Percentiles rank a stretch among this genome's conserved stretches.
Conservation (phyloP, 2,329 filamentous ascomycete species). For the Aurifilum marmelostoma region DNA sequence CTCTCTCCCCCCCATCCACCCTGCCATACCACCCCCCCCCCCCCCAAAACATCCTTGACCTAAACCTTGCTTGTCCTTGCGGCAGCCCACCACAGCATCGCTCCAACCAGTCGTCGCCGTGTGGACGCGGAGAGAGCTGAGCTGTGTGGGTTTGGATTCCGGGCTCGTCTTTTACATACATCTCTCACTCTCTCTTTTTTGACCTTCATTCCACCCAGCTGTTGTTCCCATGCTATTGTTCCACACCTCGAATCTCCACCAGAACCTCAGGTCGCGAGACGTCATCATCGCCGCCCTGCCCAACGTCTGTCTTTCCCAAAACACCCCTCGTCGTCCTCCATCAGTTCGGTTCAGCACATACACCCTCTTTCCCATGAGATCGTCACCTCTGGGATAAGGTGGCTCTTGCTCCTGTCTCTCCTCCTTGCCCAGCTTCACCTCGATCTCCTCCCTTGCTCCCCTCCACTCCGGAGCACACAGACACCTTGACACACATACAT, state of each 20-base stretch:
- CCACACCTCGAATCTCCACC: conserved; percentile 21
- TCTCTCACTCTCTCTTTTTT: background rate
- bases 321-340: background rate
- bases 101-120: conserved; percentile 5
- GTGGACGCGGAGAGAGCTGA: conserved; percentile 2
- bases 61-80: background rate
- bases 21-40: background rate
- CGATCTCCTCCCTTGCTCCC: conserved; percentile 5
- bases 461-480: conserved; percentile 1
- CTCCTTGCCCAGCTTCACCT: conserved; percentile 5
- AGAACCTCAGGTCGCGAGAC: conserved; percentile 11
- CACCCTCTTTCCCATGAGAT: conserved; percentile 26
- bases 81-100: background rate
- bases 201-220: background rate
- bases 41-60: background rate
- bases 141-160: background rate
- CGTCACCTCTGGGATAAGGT: conserved; percentile 27
- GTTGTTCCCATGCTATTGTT: background rate
- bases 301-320: background rate
- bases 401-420: background rate
- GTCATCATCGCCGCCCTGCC: conserved; percentile 14
- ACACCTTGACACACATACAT: background rate
- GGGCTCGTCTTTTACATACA: conserved; percentile 5
- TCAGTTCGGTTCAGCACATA: background rate
- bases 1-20: too few relatives aligned